These are phyloP conservation scores for Barnettozyma botsteinii DNA, from an alignment of 805 yeast species.

Conservation along the genomic window DNA sequence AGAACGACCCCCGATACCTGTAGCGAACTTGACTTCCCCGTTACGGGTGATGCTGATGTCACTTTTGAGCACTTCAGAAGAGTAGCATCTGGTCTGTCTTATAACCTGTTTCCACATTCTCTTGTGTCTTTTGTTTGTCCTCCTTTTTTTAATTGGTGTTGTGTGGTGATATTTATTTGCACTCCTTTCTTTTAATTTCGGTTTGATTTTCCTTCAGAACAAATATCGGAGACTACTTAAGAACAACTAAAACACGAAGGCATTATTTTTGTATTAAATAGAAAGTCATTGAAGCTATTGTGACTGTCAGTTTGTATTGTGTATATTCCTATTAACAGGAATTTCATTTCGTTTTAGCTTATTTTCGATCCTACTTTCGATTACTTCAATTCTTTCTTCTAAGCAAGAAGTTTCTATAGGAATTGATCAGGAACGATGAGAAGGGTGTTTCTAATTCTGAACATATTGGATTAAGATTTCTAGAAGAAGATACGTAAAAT, in stretches of 20 bases:
- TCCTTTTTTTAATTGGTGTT: too few species aligned
- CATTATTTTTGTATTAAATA: not conserved
- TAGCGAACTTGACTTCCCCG: conserved; percentile 68
- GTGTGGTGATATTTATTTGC: not conserved
- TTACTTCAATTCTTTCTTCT: not conserved
- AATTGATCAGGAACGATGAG: not conserved
- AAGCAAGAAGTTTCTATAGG: not conserved
- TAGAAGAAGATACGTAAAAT: conserved; percentile 50
- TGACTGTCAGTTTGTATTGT: too few species aligned
- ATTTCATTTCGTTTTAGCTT: too few species aligned
- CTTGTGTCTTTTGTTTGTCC: too few species aligned
- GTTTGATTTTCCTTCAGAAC: too few species aligned
- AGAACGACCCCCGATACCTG: conserved; percentile 76
- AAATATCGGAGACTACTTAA: too few species aligned
- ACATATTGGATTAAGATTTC: too few species aligned
- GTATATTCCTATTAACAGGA: too few species aligned
- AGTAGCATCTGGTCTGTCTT: conserved; percentile 17
- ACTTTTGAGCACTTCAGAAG: conserved; percentile 30
- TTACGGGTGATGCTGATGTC: conserved; percentile 68
- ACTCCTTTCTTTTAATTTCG: too few species aligned
- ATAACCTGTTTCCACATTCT: conserved; percentile 7
- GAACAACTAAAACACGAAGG: too few species aligned
- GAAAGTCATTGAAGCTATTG: not conserved
- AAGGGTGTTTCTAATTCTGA: too few species aligned
- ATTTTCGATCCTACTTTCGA: too few species aligned